These are phyloP conservation scores for Paratinospora sagittata DNA, from an alignment of 164 flowering plant genomes.

Conservation along the genomic window DNA sequence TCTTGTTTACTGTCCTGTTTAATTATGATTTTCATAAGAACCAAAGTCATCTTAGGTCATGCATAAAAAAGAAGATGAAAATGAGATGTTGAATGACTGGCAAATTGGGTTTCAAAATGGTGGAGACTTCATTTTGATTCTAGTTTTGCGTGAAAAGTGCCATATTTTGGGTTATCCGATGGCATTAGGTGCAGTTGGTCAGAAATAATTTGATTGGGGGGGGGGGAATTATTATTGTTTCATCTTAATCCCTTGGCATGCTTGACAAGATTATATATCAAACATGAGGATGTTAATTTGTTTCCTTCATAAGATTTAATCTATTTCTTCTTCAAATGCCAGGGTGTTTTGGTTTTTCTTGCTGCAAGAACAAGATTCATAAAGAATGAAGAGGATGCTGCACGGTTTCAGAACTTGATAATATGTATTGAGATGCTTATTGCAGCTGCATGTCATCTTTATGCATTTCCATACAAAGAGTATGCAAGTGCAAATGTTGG, in stretches of 20 bases:
- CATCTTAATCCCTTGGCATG: not conserved
- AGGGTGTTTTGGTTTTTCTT: conserved; percentile 96
- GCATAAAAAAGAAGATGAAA: not conserved
- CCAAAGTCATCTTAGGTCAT: not conserved
- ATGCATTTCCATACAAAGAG: conserved; percentile 94
- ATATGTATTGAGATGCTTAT: conserved; percentile 96
- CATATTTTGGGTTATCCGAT: no score
- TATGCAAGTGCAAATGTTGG: conserved; percentile 96
- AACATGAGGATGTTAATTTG: not conserved
- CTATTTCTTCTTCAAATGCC: conserved; percentile 3
- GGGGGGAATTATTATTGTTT: not conserved
- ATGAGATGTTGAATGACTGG: not conserved
- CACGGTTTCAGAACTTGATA: conserved; percentile 74
- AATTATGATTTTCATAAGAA: not conserved
- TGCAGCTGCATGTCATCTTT: conserved; percentile 86
- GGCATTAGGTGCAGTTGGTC: no score
- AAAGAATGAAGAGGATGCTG: conserved; percentile 76
- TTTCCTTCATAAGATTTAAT: not conserved
- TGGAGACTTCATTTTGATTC: not conserved
- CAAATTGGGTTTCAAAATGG: not conserved
- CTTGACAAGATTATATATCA: not conserved
- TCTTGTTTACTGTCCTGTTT: not conserved
- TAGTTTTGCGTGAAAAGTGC: not conserved
- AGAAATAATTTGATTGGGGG: not conserved
- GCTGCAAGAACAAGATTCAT: conserved; percentile 85